Percentiles rank a stretch among this genome's conserved stretches.
These are phyloP conservation scores for Phoma sp. DNA, from an alignment of 2,329 filamentous ascomycete genomes.

Conservation along the genomic window DNA sequence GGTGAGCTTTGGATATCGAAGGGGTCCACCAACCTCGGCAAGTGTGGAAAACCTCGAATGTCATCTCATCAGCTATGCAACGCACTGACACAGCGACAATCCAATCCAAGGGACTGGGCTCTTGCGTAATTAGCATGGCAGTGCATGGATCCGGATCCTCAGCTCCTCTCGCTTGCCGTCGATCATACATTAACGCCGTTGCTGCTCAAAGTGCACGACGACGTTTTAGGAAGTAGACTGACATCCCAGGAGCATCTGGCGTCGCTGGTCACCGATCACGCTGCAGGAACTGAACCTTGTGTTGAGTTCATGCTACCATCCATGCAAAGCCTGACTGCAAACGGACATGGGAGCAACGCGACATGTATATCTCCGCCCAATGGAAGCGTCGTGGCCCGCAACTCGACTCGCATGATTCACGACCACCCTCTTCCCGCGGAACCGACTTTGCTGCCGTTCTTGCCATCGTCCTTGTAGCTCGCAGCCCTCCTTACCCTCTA, in stretches of 20 bases:
- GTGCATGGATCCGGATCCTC: neutral
- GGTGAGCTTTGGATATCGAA: neutral
- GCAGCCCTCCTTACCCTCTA: neutral
- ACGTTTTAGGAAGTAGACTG: conserved; percentile 6
- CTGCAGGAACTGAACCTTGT: neutral
- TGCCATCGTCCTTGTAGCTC: neutral
- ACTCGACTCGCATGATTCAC: neutral
- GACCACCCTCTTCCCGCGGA: neutral
- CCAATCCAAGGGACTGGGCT: neutral
- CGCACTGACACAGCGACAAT: conserved; percentile 2
- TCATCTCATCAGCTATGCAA: conserved; percentile 8
- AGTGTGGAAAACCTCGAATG: conserved; percentile 2
- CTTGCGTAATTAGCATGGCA: conserved; percentile 8
- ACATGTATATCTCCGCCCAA: neutral
- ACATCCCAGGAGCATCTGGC: neutral
- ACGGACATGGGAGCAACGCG: conserved; percentile 6
- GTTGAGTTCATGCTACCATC: neutral
- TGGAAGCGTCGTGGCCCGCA: neutral
- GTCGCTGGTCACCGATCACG: neutral
- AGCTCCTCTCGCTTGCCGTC: conserved; percentile 7
- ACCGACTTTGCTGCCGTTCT: neutral
- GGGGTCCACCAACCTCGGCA: conserved; percentile 1
- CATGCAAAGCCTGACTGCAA: conserved; percentile 6
- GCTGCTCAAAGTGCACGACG: neutral
- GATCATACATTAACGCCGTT: conserved; percentile 7